These are phyloP conservation scores for Kokia cookei DNA, from an alignment of 441 rosid species.

Conservation along the genomic window DNA sequence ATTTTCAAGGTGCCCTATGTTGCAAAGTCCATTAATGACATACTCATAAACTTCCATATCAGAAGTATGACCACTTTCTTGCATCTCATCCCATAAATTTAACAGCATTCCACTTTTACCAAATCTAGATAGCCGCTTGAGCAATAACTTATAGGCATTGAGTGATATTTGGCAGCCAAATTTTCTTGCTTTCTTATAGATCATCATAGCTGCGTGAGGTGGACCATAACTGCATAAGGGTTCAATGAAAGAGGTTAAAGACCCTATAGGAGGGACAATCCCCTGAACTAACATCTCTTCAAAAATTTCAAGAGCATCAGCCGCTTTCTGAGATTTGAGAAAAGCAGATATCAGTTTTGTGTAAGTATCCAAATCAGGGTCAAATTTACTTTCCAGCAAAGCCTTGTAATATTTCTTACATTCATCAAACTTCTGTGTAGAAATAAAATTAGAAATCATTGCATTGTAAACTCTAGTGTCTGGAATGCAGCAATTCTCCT, in stretches of 20 bases:
- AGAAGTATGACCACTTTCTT: conserved; percentile 56
- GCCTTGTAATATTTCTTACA: conserved; percentile 42
- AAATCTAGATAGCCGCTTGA: conserved; percentile 75
- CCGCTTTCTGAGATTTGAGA: conserved; percentile 70
- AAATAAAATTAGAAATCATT: conserved; percentile 63
- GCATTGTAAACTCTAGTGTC: conserved; percentile 64
- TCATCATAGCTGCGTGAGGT: conserved; percentile 78
- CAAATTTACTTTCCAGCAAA: conserved; percentile 44
- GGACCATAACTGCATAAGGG: conserved; percentile 85
- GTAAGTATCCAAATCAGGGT: conserved; percentile 60
- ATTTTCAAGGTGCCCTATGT: conserved; percentile 82
- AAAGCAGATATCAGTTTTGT: conserved; percentile 55
- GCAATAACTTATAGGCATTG: conserved; percentile 67
- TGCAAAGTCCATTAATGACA: conserved; percentile 83
- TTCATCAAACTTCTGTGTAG: conserved; percentile 45
- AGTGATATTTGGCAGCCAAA: conserved; percentile 63
- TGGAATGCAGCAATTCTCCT: conserved; percentile 37
- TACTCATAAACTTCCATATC: conserved; percentile 77
- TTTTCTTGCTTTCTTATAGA: conserved; percentile 69
- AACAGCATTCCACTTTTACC: conserved; percentile 91
- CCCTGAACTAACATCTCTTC: conserved; percentile 71
- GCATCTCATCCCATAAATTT: conserved; percentile 79
- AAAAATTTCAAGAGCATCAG: conserved; percentile 82
- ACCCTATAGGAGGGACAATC: conserved; percentile 59
- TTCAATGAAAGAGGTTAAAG: conserved; percentile 53